These are phyloP conservation scores for Nannochloropsis gaditana DNA, from an alignment of 108 stramenopile genomes.

Conservation along the genomic window DNA sequence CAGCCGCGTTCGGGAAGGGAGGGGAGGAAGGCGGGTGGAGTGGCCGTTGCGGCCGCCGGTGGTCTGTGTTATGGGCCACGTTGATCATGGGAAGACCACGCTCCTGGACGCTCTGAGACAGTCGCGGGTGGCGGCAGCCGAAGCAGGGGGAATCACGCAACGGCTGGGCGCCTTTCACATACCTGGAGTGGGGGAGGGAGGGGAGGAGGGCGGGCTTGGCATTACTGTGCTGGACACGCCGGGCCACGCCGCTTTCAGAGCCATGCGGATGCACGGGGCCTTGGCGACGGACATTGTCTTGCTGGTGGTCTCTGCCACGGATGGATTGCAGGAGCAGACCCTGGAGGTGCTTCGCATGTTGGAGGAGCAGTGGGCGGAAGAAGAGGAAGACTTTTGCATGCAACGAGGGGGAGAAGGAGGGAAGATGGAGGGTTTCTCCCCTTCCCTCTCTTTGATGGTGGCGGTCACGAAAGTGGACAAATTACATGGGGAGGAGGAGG, in stretches of 20 bases:
- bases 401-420: conserved; percentile 25
- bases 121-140: conserved; percentile 73
- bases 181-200: neutral
- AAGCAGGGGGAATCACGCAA: conserved; percentile 98
- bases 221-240: conserved; percentile 96
- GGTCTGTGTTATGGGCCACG: conserved; percentile 95
- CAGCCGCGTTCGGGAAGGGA: conserved; percentile 27
- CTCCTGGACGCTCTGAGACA: conserved; percentile 82
- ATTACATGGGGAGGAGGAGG: neutral
- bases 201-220: neutral
- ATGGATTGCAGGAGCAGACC: conserved; percentile 89
- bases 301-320: conserved; percentile 89
- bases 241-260: conserved; percentile 75
- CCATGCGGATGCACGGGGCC: conserved; percentile 43
- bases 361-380: conserved; percentile 60
- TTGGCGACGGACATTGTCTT: conserved; percentile 78
- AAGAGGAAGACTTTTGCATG: neutral
- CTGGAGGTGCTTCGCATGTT: conserved; percentile 72
- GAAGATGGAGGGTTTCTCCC: conserved; percentile 31
- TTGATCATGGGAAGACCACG: conserved; percentile 99
- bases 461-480: conserved; percentile 91
- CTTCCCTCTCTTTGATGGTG: conserved; percentile 65
- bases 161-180: conserved; percentile 75
- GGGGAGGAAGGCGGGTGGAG: conserved; percentile 18
- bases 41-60: conserved; percentile 75